Percentiles rank a stretch among this genome's conserved stretches.
Conservation (phyloP, 2,329 filamentous ascomycete genomes). For the Corynespora cassiicola region DNA sequence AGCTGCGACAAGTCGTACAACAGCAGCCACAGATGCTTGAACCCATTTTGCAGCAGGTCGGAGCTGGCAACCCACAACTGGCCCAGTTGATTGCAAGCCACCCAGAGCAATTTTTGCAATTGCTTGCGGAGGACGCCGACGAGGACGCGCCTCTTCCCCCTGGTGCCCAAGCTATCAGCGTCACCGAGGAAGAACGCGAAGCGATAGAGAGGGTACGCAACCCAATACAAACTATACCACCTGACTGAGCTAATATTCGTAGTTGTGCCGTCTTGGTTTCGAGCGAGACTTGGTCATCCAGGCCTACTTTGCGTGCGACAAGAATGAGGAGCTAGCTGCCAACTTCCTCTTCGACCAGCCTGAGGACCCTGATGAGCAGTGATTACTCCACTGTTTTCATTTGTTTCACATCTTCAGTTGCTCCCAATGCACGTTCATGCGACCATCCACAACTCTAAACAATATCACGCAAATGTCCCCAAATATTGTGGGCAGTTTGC, state of each 20-base stretch:
- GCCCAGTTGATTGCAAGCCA: slow-evolving; percentile 91
- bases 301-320: slow-evolving; percentile 98
- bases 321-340: slow-evolving; percentile 97
- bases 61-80: slow-evolving; percentile 91
- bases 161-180: slow-evolving; percentile 85
- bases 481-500: no score
- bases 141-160: slow-evolving; percentile 85
- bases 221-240: slow-evolving; percentile 3
- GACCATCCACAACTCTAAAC: no score
- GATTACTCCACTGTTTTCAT: no score
- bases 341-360: slow-evolving; percentile 99
- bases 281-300: slow-evolving; percentile 93
- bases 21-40: slow-evolving; percentile 98
- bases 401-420: no score
- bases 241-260: slow-evolving; percentile 15
- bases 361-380: slow-evolving; percentile 74
- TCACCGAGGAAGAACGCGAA: slow-evolving; percentile 95
- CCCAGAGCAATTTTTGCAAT: slow-evolving; percentile 88
- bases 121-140: slow-evolving; percentile 87
- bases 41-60: slow-evolving; percentile 95
- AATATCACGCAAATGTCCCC: no score
- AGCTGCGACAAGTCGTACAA: slow-evolving; percentile 94
- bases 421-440: no score
- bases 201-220: slow-evolving; percentile 87
- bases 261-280: slow-evolving; percentile 94